These are phyloP conservation scores for Boletus reticulatus DNA, from an alignment of 768 basidiomycete species.

Conservation along the genomic window DNA sequence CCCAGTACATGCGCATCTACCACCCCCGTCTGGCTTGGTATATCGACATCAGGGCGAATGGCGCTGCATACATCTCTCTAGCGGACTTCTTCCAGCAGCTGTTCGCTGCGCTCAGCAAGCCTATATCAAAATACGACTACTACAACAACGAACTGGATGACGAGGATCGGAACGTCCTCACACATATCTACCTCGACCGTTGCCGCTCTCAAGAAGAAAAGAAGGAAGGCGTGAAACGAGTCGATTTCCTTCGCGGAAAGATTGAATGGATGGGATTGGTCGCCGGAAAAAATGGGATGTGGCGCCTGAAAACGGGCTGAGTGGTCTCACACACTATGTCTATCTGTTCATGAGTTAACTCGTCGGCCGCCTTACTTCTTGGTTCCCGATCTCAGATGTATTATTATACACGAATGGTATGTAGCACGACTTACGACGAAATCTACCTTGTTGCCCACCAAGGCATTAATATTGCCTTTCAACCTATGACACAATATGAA, in stretches of 20 bases:
- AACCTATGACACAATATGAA: too few species aligned
- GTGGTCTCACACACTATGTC: neutral
- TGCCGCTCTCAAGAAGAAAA: constrained; percentile 36
- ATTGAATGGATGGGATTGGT: constrained; percentile 52
- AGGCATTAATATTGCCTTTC: too few species aligned
- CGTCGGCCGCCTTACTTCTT: neutral
- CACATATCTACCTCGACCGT: constrained; percentile 44
- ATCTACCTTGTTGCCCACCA: neutral
- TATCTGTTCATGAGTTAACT: neutral
- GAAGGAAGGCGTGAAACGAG: constrained; percentile 46
- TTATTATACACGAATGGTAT: neutral
- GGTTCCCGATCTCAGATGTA: neutral
- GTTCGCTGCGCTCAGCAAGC: constrained; percentile 40
- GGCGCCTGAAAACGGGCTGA: constrained; percentile 58
- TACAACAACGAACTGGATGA: constrained; percentile 55
- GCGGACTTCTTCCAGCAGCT: constrained; percentile 52
- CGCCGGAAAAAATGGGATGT: constrained; percentile 55
- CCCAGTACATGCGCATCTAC: constrained; percentile 51
- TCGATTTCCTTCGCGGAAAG: constrained; percentile 61
- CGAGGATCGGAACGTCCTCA: constrained; percentile 43
- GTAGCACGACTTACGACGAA: neutral
- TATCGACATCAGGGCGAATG: constrained; percentile 49
- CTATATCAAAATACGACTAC: constrained; percentile 52
- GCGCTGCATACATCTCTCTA: constrained; percentile 55
- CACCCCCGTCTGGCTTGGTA: constrained; percentile 65